A percentile compares a stretch with the other conserved stretches of the same genome.
Conservation (phyloP, 2,329 filamentous ascomycete genomes). For the Arachnopeziza araneosa region DNA sequence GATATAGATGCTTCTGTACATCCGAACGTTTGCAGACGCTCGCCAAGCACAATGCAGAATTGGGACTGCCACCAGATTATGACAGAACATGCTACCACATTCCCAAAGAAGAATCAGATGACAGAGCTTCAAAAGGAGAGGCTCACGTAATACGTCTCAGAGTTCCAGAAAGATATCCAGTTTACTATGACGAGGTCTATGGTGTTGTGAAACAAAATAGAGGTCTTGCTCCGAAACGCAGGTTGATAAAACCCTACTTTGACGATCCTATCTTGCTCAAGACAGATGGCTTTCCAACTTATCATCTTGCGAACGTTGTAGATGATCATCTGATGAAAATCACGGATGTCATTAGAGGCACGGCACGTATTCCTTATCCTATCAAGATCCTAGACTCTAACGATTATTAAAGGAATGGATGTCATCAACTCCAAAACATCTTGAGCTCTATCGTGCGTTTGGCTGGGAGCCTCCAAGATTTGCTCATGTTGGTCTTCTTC, state of each 20-base stretch:
- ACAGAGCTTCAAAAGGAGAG: constrained; percentile 63
- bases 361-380: constrained; percentile 43
- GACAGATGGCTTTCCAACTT: constrained; percentile 86
- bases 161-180: constrained; percentile 53
- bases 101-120: constrained; percentile 59
- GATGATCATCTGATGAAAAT: constrained; percentile 95
- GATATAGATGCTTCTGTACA: constrained; percentile 92
- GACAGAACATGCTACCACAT: constrained; percentile 70
- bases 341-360: constrained; percentile 88
- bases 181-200: constrained; percentile 75
- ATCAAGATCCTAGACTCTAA: not conserved
- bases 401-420: constrained; percentile 71
- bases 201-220: constrained; percentile 52
- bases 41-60: constrained; percentile 55
- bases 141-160: constrained; percentile 73
- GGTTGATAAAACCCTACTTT: constrained; percentile 31
- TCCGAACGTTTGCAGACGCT: constrained; percentile 63
- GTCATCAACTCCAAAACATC: constrained; percentile 78
- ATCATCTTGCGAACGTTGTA: constrained; percentile 95
- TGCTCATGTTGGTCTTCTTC: constrained; percentile 73
- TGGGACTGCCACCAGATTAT: constrained; percentile 55
- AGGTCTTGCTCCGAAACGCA: not conserved
- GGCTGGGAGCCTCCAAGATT: constrained; percentile 69
- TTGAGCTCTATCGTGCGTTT: constrained; percentile 71
- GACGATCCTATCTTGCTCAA: constrained; percentile 91